These are phyloP conservation scores for Ustilago xerochloae DNA, from an alignment of 1,284 basidiomycete species.

Conservation along the genomic window DNA sequence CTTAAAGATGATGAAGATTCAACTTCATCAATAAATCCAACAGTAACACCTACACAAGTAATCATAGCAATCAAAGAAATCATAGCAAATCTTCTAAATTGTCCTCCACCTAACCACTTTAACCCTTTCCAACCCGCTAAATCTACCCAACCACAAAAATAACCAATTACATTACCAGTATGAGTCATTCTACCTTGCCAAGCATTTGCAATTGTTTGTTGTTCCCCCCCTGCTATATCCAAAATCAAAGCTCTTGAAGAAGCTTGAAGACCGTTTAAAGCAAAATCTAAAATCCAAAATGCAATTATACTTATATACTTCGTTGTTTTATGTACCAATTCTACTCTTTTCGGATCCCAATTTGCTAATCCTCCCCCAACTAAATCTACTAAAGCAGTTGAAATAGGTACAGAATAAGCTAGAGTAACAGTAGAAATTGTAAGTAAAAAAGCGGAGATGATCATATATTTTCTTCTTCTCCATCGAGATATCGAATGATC, in stretches of 20 bases:
- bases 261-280: constrained; percentile 88
- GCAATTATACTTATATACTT: constrained; percentile 80
- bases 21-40: constrained; percentile 75
- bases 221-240: constrained; percentile 85
- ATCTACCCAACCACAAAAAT: constrained; percentile 80
- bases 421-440: constrained; percentile 81
- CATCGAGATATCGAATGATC: constrained; percentile 90
- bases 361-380: constrained; percentile 82
- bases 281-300: constrained; percentile 94
- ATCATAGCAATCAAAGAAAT: constrained; percentile 83
- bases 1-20: neutral
- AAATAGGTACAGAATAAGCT: constrained; percentile 84
- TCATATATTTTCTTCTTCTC: constrained; percentile 85
- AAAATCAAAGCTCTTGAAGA: constrained; percentile 89
- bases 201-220: constrained; percentile 92
- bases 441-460: constrained; percentile 79
- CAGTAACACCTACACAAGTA: constrained; percentile 86
- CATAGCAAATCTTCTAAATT: constrained; percentile 95
- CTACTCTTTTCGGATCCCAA: constrained; percentile 81
- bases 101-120: constrained; percentile 84
- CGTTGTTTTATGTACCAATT: constrained; percentile 37
- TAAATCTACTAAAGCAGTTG: constrained; percentile 80
- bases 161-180: constrained; percentile 61
- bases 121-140: constrained; percentile 80
- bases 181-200: constrained; percentile 83